Conservation (phyloP, 306 rosid species). For the Cucurbita pepo region DNA sequence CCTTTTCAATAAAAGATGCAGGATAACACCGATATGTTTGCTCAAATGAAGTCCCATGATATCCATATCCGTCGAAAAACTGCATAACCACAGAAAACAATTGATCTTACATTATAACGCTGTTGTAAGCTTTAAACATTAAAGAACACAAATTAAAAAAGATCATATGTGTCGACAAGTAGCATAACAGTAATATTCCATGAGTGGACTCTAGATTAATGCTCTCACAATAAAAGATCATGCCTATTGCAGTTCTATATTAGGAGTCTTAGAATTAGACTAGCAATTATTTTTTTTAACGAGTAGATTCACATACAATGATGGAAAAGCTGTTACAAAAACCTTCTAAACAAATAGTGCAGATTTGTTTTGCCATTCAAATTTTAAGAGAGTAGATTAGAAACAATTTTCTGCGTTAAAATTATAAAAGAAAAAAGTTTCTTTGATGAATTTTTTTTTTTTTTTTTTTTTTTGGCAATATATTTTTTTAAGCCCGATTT, state of each 20-base stretch:
- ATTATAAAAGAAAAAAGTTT: not conserved
- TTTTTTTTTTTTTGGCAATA: not conserved
- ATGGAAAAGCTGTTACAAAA: not conserved
- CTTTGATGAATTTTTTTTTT: not conserved
- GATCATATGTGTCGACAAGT: not conserved
- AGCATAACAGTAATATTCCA: not conserved
- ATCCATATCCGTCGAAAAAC: slow-evolving; percentile 84
- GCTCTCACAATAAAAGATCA: not conserved
- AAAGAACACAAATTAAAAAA: not conserved
- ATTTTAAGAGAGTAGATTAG: not conserved
- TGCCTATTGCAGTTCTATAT: not conserved
- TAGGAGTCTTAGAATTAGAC: not conserved
- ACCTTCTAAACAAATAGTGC: not conserved
- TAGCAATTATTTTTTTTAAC: not conserved
- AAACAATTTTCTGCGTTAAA: not conserved
- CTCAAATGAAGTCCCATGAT: slow-evolving; percentile 90
- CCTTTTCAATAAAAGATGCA: slow-evolving; percentile 95
- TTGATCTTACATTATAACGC: not conserved
- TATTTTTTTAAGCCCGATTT: not conserved
- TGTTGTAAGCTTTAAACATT: not conserved
- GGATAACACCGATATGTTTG: slow-evolving; percentile 94
- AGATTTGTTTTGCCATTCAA: not conserved
- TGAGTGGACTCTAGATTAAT: not conserved
- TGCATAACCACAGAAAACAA: slow-evolving; percentile 11
- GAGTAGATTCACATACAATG: not conserved